Percentiles rank a stretch among this genome's conserved stretches.
phyloP scores from a whole-genome alignment of 495 filamentous ascomycete genomes.

The Ramalina intermedia region DNA sequence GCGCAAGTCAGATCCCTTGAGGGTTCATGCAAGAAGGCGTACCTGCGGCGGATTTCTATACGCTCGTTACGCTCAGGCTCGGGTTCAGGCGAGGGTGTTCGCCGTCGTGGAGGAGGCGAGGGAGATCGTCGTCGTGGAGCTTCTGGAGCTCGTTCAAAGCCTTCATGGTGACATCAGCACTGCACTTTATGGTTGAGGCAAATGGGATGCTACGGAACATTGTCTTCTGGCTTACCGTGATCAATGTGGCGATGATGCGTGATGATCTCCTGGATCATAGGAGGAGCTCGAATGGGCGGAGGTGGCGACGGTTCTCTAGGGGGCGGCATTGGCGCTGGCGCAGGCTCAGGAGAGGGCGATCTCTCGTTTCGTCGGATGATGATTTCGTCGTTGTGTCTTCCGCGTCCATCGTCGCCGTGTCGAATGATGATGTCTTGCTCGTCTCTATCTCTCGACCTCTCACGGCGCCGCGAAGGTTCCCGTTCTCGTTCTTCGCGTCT shows the following conservation, averaged over 20 bases:
- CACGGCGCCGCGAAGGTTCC: constrained; percentile 7
- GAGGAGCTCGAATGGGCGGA: constrained; percentile 47
- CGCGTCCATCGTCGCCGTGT: constrained; percentile 12
- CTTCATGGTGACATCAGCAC: background rate
- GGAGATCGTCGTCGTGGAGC: constrained; percentile 1
- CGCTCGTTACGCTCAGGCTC: constrained; percentile 27
- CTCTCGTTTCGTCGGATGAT: constrained; percentile 19
- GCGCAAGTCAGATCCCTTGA: background rate
- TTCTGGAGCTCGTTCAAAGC: constrained; percentile 13
- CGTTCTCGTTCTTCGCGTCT: constrained; percentile 8
- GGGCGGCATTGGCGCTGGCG: constrained; percentile 26
- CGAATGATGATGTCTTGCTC: constrained; percentile 21
- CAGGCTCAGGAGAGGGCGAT: constrained; percentile 24
- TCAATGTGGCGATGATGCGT: constrained; percentile 80
- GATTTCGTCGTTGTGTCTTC: constrained; percentile 16
- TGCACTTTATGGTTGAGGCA: background rate
- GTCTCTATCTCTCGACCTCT: constrained; percentile 13
- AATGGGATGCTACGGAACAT: background rate
- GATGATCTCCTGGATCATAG: constrained; percentile 67
- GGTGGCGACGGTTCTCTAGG: constrained; percentile 24
- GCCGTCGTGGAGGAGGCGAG: constrained; percentile 7
- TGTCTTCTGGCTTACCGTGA: constrained; percentile 48
- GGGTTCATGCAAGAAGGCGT: constrained; percentile 6
- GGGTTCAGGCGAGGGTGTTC: constrained; percentile 15
- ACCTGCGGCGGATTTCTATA: constrained; percentile 36